These are phyloP conservation scores for Melaleuca alternifolia DNA, from an alignment of 345 rosid genomes.

Conservation along the genomic window DNA sequence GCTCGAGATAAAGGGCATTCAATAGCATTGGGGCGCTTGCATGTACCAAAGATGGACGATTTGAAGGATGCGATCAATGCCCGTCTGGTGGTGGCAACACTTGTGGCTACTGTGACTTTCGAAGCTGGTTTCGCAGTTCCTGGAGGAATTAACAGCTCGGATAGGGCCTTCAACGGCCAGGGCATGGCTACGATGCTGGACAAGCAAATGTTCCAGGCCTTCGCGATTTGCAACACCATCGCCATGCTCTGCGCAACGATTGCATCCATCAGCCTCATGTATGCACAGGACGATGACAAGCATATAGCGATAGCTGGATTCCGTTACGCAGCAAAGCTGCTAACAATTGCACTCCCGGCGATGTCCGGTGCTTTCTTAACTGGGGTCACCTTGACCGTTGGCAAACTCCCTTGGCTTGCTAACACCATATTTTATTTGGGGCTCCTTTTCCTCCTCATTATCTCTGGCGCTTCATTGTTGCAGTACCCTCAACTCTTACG, in stretches of 20 bases:
- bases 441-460: not conserved
- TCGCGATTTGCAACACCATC: not conserved
- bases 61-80: not conserved
- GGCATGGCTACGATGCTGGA: not conserved
- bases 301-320: fast-evolving
- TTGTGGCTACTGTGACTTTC: not conserved
- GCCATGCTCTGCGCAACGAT: not conserved
- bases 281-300: fast-evolving
- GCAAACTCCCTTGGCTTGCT: not conserved
- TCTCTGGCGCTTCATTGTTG: not conserved
- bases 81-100: not conserved
- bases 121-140: not conserved
- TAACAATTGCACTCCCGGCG: not conserved
- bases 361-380: not conserved
- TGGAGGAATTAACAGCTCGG: not conserved
- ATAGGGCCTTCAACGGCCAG: not conserved
- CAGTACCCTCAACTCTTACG: fast-evolving
- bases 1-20: not conserved
- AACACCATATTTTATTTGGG: not conserved
- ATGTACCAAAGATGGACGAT: not conserved
- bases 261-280: not conserved
- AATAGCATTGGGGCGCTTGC: not conserved
- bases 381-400: not conserved
- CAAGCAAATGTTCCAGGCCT: not conserved
- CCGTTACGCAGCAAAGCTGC: fast-evolving